These are phyloP conservation scores for Brasenia schreberi DNA, from an alignment of 164 flowering plant species.

Conservation along the genomic window DNA sequence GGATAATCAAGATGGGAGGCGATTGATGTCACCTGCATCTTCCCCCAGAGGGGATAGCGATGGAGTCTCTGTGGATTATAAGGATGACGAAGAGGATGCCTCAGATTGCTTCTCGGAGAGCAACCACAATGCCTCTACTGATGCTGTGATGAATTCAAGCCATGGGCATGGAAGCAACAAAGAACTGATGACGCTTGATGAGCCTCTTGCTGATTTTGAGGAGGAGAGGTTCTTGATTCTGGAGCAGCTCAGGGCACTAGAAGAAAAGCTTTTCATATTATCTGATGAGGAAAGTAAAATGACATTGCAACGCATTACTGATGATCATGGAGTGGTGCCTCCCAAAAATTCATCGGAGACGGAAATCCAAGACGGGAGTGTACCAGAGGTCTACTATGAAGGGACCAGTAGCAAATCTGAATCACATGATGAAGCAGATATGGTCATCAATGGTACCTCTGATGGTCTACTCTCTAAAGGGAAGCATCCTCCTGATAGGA, in stretches of 20 bases:
- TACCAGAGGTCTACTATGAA: constrained; percentile 19
- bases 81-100: constrained; percentile 34
- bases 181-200: constrained; percentile 22
- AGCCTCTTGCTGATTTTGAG: constrained; percentile 62
- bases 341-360: constrained; percentile 20
- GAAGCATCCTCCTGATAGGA: constrained; percentile 27
- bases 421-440: constrained; percentile 17
- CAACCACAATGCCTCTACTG: constrained; percentile 32
- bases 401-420: constrained; percentile 12
- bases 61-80: constrained; percentile 41
- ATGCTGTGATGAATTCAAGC: constrained; percentile 29
- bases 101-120: constrained; percentile 17
- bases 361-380: constrained; percentile 18
- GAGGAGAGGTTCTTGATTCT: constrained; percentile 70
- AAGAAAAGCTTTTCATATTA: constrained; percentile 61
- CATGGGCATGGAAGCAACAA: constrained; percentile 20
- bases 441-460: constrained; percentile 28
- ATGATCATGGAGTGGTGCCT: not conserved
- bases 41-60: constrained; percentile 64
- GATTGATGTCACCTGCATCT: constrained; percentile 40
- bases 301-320: not conserved
- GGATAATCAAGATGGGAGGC: constrained; percentile 18
- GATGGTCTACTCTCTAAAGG: constrained; percentile 24
- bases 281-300: constrained; percentile 32
- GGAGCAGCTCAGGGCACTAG: constrained; percentile 70